Conservation (phyloP, 2,329 filamentous ascomycete species). For the Cadophora sp. region DNA sequence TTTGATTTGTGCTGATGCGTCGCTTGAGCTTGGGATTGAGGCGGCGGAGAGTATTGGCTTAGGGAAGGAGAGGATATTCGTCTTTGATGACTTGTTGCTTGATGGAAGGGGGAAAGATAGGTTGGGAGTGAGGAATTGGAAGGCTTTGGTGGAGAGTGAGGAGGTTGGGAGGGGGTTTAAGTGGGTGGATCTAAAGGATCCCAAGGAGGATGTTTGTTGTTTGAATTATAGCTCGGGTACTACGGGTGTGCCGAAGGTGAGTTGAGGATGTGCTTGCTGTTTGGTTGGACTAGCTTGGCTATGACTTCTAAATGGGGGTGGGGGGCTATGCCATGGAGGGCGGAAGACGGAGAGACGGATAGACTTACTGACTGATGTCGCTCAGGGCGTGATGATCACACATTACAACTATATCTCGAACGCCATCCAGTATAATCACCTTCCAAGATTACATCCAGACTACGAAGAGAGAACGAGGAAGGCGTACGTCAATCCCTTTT, state of each 20-base stretch:
- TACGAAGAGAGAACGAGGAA: slow-evolving; percentile 72
- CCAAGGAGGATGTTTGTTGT: slow-evolving; percentile 57
- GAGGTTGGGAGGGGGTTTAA: slow-evolving; percentile 61
- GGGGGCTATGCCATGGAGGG: no score
- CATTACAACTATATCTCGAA: slow-evolving; percentile 37
- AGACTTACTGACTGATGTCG: neutral
- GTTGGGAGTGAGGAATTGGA: slow-evolving; percentile 66
- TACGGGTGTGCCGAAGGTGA: slow-evolving; percentile 76
- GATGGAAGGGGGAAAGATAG: slow-evolving; percentile 48
- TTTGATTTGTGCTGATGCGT: slow-evolving; percentile 67
- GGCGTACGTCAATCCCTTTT: slow-evolving; percentile 76
- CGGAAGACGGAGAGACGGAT: no score
- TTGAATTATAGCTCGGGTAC: slow-evolving; percentile 85
- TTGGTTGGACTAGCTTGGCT: neutral
- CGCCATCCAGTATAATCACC: slow-evolving; percentile 53
- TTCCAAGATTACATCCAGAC: slow-evolving; percentile 60
- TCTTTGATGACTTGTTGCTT: slow-evolving; percentile 65
- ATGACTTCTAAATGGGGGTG: no score
- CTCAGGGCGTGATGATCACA: slow-evolving; percentile 68
- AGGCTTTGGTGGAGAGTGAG: slow-evolving; percentile 59
- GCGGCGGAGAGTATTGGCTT: slow-evolving; percentile 68
- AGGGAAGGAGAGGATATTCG: slow-evolving; percentile 61
- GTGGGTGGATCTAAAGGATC: slow-evolving; percentile 58
- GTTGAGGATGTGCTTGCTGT: neutral
- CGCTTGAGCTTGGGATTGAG: slow-evolving; percentile 67